A percentile compares a stretch with the other conserved stretches of the same genome.
Conservation (phyloP, 768 basidiomycete species). For the Mycena alexandri region DNA sequence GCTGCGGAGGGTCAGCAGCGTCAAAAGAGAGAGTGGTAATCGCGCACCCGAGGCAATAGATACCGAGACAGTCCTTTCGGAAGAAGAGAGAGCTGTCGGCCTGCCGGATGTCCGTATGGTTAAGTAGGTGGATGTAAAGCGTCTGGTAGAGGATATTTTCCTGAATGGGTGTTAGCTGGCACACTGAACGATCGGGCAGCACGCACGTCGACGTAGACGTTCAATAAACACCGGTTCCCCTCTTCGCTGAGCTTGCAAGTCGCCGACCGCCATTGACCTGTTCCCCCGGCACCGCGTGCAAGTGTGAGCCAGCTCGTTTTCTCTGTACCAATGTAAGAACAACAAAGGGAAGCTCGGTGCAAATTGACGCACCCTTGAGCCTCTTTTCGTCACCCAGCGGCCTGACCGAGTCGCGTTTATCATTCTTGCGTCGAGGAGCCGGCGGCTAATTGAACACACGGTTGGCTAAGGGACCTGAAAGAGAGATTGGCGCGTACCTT, state of each 20-base stretch:
- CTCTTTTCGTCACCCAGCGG: conserved; percentile 59
- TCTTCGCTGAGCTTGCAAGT: conserved; percentile 80
- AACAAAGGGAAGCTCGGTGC: conserved; percentile 4
- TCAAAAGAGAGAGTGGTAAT: conserved; percentile 10
- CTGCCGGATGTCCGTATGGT: conserved; percentile 85
- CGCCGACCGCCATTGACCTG: conserved; percentile 79
- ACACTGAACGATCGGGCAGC: not conserved
- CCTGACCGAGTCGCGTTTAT: conserved; percentile 64
- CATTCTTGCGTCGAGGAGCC: conserved; percentile 60
- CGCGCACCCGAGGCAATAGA: conserved; percentile 72
- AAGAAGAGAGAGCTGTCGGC: conserved; percentile 83
- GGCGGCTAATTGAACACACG: conserved; percentile 50
- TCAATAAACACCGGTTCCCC: conserved; percentile 74
- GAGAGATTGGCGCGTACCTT: conserved; percentile 60
- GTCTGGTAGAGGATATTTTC: conserved; percentile 82
- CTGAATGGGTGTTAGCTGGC: conserved; percentile 53
- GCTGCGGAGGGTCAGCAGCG: conserved; percentile 48
- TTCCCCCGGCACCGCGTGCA: conserved; percentile 59
- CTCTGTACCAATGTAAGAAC: conserved; percentile 56
- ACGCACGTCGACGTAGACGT: conserved; percentile 81
- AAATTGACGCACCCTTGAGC: conserved; percentile 65
- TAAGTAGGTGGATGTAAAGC: conserved; percentile 76
- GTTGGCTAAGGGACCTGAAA: conserved; percentile 27
- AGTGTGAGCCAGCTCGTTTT: conserved; percentile 81
- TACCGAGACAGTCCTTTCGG: conserved; percentile 79